phyloP scores from a whole-genome alignment of 345 rosid genomes.

The Aurinia saxatilis region DNA sequence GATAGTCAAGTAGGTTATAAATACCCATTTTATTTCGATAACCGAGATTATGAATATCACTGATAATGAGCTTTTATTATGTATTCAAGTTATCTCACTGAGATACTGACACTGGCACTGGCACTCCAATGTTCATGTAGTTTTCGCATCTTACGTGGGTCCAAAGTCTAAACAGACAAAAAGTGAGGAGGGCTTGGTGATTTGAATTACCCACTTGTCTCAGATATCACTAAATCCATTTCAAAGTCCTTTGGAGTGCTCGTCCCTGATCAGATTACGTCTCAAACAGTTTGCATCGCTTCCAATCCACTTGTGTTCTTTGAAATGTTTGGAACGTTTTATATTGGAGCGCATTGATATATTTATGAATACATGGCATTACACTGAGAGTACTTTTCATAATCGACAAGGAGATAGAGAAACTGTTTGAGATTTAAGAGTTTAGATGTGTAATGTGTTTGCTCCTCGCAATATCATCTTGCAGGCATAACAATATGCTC shows the following conservation, averaged over 20 bases:
- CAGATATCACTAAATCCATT: conserved; percentile 75
- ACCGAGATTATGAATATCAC: no score
- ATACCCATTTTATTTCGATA: no score
- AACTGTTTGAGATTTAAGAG: background rate
- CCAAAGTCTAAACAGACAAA: conserved; percentile 88
- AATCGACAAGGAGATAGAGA: no score
- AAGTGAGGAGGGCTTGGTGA: conserved; percentile 91
- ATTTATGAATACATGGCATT: conserved; percentile 42
- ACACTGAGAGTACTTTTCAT: conserved; percentile 64
- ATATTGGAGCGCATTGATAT: background rate
- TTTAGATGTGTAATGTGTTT: background rate
- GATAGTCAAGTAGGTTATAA: no score
- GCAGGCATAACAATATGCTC: no score
- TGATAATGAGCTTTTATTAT: background rate
- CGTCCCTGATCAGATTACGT: conserved; percentile 60
- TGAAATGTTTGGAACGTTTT: no score
- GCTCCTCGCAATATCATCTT: background rate
- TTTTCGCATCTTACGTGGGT: conserved; percentile 91
- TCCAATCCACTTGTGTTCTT: conserved; percentile 2
- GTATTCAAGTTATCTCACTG: background rate
- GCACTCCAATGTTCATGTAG: conserved; percentile 27
- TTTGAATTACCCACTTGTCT: conserved; percentile 70
- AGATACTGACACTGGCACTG: background rate
- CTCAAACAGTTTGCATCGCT: background rate
- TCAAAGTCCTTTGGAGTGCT: conserved; percentile 69